These are phyloP conservation scores for Clathrus columnatus DNA, from an alignment of 768 basidiomycete species.

Conservation along the genomic window DNA sequence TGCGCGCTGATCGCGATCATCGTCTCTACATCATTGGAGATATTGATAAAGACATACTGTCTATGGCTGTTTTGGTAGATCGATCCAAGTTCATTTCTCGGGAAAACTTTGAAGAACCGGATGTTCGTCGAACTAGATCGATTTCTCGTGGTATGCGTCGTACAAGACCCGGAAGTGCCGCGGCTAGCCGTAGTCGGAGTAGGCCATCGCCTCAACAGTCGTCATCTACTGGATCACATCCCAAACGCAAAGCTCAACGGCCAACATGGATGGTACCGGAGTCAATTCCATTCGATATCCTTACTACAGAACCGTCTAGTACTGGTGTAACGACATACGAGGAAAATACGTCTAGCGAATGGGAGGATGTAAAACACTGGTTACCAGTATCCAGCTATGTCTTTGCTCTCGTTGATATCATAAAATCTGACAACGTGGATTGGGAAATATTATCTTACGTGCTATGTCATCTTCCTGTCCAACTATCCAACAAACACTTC, in stretches of 20 bases:
- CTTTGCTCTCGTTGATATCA: constrained; percentile 45
- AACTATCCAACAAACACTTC: constrained; percentile 91
- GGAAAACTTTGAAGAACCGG: constrained; percentile 8
- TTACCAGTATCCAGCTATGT: constrained; percentile 76
- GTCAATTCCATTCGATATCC: constrained; percentile 42
- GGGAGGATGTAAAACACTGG: constrained; percentile 22
- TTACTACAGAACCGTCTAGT: constrained; percentile 52
- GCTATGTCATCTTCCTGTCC: constrained; percentile 82
- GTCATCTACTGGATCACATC: constrained; percentile 13
- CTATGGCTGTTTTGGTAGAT: constrained; percentile 57
- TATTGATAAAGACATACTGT: constrained; percentile 31
- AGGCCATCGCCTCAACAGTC: constrained; percentile 27
- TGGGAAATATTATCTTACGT: constrained; percentile 95
- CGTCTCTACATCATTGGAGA: constrained; percentile 57
- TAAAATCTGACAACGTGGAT: constrained; percentile 58
- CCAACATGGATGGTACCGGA: constrained; percentile 69
- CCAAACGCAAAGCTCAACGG: constrained; percentile 30
- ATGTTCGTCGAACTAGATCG: constrained; percentile 12
- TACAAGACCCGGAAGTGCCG: constrained; percentile 2
- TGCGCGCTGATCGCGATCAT: constrained; percentile 88
- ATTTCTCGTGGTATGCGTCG: constrained; percentile 8
- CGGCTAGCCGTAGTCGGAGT: constrained; percentile 51
- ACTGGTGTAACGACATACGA: constrained; percentile 63
- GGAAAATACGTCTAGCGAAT: constrained; percentile 19
- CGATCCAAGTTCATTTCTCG: constrained; percentile 29